Evolutionary conservation across 2,329 filamentous ascomycete genomes (phyloP).

Genomic region (Phoma sp.): DNA sequence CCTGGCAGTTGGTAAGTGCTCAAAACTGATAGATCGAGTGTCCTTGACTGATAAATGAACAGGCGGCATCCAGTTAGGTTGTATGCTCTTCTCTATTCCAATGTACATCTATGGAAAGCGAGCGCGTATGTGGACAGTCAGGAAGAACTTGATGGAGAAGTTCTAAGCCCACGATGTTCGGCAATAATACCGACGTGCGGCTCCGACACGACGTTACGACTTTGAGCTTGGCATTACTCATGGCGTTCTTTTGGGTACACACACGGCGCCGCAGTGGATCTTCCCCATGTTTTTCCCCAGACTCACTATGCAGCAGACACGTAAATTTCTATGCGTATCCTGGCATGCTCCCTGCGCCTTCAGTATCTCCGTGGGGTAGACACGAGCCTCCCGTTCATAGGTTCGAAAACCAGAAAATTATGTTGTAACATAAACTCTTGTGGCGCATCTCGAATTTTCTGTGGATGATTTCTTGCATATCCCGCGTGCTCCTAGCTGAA

Average conservation of each 20-base stretch:
- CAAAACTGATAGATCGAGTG: not conserved
- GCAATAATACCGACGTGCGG: not conserved
- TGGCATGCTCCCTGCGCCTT: not conserved
- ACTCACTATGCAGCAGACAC: not conserved
- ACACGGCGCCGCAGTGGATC: conserved; percentile 5
- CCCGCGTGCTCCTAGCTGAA: conserved; percentile 1
- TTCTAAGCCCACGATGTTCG: conserved; percentile 52
- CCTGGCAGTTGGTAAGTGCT: conserved; percentile 64
- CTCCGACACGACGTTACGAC: conserved; percentile 11
- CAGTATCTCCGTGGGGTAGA: conserved; percentile 10
- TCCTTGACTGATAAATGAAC: not conserved
- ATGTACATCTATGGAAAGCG: conserved; percentile 96
- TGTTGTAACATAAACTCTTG: conserved; percentile 7
- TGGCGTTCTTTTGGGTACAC: conserved; percentile 10
- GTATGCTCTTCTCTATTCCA: conserved; percentile 78
- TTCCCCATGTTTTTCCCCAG: conserved; percentile 15
- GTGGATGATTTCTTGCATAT: not conserved
- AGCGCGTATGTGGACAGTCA: conserved; percentile 90
- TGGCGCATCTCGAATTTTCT: conserved; percentile 3
- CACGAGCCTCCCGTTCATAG: not conserved
- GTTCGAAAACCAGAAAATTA: not conserved
- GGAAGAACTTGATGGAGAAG: conserved; percentile 86
- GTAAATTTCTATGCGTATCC: not conserved
- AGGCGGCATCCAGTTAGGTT: conserved; percentile 82
- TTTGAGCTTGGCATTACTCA: conserved; percentile 21